Percentiles rank a stretch among this genome's conserved stretches.
These are phyloP conservation scores for Camellia sinensis DNA, from an alignment of 148 eudicot species.

Conservation along the genomic window DNA sequence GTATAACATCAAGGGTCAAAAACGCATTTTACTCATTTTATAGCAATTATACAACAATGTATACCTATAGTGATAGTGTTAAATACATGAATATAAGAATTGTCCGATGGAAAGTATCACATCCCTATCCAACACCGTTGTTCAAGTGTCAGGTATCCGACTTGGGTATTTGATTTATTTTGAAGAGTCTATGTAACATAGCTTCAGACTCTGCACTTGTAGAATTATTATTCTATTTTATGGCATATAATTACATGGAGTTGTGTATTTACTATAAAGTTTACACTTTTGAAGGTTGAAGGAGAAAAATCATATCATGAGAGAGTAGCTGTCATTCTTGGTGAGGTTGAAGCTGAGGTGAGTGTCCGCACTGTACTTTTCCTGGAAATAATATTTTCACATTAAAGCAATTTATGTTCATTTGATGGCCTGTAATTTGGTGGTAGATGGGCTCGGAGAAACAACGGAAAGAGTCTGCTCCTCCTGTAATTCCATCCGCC, in stretches of 20 bases:
- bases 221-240: not conserved
- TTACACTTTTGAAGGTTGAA: slow-evolving; percentile 36
- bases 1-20: too few relatives aligned
- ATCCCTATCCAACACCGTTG: too few relatives aligned
- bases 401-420: not conserved
- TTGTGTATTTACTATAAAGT: not conserved
- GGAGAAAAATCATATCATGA: slow-evolving; percentile 52
- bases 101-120: too few relatives aligned
- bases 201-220: not conserved
- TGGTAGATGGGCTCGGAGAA: slow-evolving; percentile 78
- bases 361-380: slow-evolving; percentile 6
- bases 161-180: too few relatives aligned
- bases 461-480: slow-evolving; percentile 88
- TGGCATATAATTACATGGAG: not conserved
- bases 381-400: not conserved
- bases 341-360: slow-evolving; percentile 59
- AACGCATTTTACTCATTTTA: too few relatives aligned
- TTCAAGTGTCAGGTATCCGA: too few relatives aligned
- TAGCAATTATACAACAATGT: too few relatives aligned
- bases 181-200: too few relatives aligned
- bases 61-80: too few relatives aligned
- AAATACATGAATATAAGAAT: too few relatives aligned
- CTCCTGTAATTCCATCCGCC: slow-evolving; percentile 56
- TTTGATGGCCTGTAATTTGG: slow-evolving; percentile 16
- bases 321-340: slow-evolving; percentile 56